Percentiles rank a stretch among this genome's conserved stretches.
These are phyloP conservation scores for Spergularia azorica DNA, from an alignment of 179 eudicot genomes.

Conservation along the genomic window DNA sequence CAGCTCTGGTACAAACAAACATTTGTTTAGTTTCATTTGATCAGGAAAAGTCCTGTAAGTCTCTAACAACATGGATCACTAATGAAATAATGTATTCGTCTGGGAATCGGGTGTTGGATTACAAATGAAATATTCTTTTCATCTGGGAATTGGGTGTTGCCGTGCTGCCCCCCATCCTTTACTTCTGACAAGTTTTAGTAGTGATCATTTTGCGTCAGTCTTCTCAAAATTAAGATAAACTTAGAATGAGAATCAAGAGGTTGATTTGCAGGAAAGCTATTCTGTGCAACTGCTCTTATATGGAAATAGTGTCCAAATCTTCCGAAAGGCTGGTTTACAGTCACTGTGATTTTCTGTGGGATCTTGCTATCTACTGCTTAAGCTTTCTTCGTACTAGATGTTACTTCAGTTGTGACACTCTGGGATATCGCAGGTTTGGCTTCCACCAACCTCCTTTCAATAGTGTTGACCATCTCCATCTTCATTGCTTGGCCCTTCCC, in stretches of 20 bases:
- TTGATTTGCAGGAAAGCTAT: neutral
- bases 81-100: too few relatives aligned
- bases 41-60: neutral
- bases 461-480: constrained; percentile 96
- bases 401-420: constrained; percentile 7
- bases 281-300: neutral
- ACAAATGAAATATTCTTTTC: too few relatives aligned
- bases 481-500: constrained; percentile 94
- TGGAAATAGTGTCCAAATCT: neutral
- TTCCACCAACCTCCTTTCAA: constrained; percentile 98
- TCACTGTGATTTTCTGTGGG: neutral
- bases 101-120: neutral
- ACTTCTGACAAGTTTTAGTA: too few relatives aligned
- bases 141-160: neutral
- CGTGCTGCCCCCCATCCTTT: neutral
- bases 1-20: too few relatives aligned
- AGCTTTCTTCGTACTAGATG: neutral
- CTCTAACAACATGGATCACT: neutral
- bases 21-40: neutral
- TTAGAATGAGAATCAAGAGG: neutral
- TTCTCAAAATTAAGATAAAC: neutral
- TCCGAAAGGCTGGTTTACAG: neutral
- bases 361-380: neutral
- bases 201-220: neutral
- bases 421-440: constrained; percentile 65